Percentiles rank a stretch among this genome's conserved stretches.
Evolutionary conservation across 108 stramenopile species (phyloP).

Genomic region (Nannochloropsis oceanica): DNA sequence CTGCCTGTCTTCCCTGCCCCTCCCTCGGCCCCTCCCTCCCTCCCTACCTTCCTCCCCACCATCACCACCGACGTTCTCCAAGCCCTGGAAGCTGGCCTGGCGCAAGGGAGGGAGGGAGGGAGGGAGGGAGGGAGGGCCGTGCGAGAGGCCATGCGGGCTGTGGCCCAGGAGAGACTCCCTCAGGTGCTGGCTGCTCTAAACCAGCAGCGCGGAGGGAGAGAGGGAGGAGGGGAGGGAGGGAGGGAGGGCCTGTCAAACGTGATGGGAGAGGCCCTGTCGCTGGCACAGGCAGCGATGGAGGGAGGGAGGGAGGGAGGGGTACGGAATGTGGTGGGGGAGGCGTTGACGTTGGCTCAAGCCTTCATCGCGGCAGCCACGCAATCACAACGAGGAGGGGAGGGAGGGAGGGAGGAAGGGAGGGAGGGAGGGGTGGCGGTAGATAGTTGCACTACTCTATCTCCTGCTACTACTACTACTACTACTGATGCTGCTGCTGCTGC

Average conservation of each 20-base stretch:
- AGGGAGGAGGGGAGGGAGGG: not conserved
- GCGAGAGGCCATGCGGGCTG: not conserved
- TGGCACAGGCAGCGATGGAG: not conserved
- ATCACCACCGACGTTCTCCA: not conserved
- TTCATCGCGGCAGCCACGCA: not conserved
- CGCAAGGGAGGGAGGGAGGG: not conserved
- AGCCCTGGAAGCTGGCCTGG: not conserved
- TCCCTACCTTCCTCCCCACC: not conserved
- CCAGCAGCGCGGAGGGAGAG: not conserved
- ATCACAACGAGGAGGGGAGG: not conserved
- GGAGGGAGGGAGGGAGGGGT: not conserved
- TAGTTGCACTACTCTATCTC: too few species aligned
- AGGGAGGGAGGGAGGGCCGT: not conserved
- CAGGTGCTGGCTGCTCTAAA: not conserved
- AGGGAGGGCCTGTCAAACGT: not conserved
- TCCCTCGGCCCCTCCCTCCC: not conserved
- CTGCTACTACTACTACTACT: too few species aligned
- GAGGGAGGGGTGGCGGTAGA: too few species aligned
- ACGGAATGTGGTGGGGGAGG: not conserved
- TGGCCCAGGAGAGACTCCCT: not conserved
- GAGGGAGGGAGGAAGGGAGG: not conserved
- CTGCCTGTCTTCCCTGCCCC: not conserved
- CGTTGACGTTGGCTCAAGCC: not conserved
- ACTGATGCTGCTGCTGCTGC: not conserved
- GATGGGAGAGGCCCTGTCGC: not conserved